These are phyloP conservation scores for Candida multigemmis DNA, from an alignment of 805 yeast species.

Conservation along the genomic window DNA sequence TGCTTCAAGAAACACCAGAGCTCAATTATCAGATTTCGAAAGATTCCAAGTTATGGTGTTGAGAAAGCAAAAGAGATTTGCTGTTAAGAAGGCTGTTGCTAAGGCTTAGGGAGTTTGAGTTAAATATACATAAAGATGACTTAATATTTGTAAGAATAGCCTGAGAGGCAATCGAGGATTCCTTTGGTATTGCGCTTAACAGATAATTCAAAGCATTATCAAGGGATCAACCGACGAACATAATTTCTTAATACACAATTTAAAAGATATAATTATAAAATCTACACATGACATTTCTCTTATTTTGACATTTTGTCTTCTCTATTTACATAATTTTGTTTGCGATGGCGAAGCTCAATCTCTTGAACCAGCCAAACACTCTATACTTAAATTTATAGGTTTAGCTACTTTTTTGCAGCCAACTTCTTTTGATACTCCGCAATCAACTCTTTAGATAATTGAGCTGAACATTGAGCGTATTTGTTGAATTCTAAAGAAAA, in stretches of 20 bases:
- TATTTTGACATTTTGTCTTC: too few species aligned
- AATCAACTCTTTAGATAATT: constrained; percentile 81
- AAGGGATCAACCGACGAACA: too few species aligned
- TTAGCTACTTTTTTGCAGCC: constrained; percentile 10
- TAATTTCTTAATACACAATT: too few species aligned
- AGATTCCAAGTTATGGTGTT: constrained; percentile 98
- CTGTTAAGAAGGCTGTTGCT: constrained; percentile 93
- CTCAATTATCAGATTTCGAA: constrained; percentile 92
- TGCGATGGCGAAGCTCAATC: too few species aligned
- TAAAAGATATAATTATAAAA: too few species aligned
- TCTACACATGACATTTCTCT: too few species aligned
- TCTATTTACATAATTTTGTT: too few species aligned
- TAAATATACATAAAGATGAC: constrained; percentile 22
- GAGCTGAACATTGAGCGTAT: constrained; percentile 85
- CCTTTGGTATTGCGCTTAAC: too few species aligned
- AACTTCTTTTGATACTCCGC: constrained; percentile 53
- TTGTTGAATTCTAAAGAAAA: constrained; percentile 91
- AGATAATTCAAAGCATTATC: too few species aligned
- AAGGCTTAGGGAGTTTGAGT: too few species aligned
- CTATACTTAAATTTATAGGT: constrained; percentile 1
- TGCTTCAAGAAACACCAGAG: constrained; percentile 90
- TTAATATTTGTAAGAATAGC: constrained; percentile 6
- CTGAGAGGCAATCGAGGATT: too few species aligned
- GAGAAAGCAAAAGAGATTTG: constrained; percentile 94
- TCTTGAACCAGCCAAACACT: too few species aligned